Conservation (phyloP, 306 rosid species). For the Fragaria iinumae region DNA sequence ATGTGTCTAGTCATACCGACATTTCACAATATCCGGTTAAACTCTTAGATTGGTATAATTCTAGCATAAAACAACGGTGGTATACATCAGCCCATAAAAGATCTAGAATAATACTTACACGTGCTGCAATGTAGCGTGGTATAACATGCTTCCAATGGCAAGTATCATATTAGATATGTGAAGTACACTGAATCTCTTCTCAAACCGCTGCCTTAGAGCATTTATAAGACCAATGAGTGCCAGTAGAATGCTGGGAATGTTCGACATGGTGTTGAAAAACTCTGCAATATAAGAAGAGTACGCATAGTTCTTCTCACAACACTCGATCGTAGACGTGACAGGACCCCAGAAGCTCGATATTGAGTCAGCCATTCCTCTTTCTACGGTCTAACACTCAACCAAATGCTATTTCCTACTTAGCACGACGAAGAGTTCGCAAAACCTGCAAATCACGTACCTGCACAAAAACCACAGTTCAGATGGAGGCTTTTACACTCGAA, state of each 20-base stretch:
- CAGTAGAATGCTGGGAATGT: conserved; percentile 75
- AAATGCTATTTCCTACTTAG: conserved; percentile 9
- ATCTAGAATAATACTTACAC: conserved; percentile 53
- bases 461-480: background rate
- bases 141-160: conserved; percentile 86
- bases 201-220: conserved; percentile 80
- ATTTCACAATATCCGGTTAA: background rate
- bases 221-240: conserved; percentile 85
- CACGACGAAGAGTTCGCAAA: conserved; percentile 35
- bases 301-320: conserved; percentile 78
- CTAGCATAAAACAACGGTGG: background rate
- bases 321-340: conserved; percentile 76
- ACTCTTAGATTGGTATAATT: background rate
- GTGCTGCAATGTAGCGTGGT: conserved; percentile 85
- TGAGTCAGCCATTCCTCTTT: conserved; percentile 59
- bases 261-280: conserved; percentile 81
- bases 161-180: conserved; percentile 84
- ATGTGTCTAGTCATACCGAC: background rate
- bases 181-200: conserved; percentile 91
- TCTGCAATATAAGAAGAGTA: conserved; percentile 84
- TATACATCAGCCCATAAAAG: background rate
- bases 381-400: conserved; percentile 18
- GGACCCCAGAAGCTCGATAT: conserved; percentile 91
- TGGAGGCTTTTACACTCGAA: background rate
- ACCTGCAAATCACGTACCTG: conserved; percentile 40